Evolutionary conservation across 148 eudicot species (phyloP).

Genomic region (Diospyros lotus): DNA sequence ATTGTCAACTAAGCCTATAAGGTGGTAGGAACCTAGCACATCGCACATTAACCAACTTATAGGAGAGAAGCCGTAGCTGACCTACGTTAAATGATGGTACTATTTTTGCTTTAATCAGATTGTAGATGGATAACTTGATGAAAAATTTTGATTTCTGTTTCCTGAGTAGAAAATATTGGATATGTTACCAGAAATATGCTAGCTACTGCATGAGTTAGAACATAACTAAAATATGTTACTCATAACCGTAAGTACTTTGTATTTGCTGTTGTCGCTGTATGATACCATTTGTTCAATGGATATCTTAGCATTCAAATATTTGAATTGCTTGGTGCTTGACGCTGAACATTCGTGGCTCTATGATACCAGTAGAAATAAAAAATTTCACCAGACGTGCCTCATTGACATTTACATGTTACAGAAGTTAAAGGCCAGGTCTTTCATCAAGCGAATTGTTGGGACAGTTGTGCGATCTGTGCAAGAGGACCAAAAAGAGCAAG

Average conservation of each 20-base stretch:
- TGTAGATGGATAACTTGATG: too few species aligned
- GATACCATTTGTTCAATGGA: neutral
- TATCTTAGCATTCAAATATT: neutral
- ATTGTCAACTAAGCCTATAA: neutral
- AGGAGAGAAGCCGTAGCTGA: neutral
- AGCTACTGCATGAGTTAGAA: neutral
- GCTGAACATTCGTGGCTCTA: neutral
- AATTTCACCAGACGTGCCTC: neutral
- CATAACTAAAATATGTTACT: neutral
- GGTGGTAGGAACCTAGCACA: neutral
- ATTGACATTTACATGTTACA: constrained; percentile 28
- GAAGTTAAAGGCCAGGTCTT: constrained; percentile 79
- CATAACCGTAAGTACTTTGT: neutral
- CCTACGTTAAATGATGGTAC: neutral
- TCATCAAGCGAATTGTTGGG: constrained; percentile 83
- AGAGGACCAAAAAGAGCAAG: constrained; percentile 97
- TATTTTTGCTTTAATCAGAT: neutral
- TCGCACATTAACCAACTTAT: neutral
- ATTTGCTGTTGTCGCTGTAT: neutral
- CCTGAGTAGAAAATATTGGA: too few species aligned
- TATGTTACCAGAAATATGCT: neutral
- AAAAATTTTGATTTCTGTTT: too few species aligned
- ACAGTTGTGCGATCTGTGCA: constrained; percentile 97
- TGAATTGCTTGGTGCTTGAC: neutral
- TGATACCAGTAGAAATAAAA: too few species aligned